Percentiles rank a stretch among this genome's conserved stretches.
Conservation (phyloP, 768 basidiomycete genomes). For the Cystobasidium tubakii region DNA sequence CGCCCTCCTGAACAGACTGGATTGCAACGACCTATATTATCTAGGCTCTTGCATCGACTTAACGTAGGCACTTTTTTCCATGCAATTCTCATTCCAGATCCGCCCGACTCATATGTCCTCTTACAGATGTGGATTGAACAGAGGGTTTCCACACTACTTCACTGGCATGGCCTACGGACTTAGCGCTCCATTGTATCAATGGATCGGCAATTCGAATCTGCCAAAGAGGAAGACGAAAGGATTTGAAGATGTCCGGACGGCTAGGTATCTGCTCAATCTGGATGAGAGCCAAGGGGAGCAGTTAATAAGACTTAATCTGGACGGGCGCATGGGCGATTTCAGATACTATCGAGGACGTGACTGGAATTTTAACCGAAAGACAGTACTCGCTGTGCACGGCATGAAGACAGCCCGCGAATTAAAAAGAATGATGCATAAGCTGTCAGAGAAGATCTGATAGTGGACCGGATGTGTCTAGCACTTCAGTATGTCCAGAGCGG, state of each 20-base stretch:
- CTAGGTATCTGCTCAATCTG: constrained; percentile 3
- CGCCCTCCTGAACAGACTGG: background rate
- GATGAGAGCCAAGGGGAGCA: background rate
- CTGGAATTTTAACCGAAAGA: constrained; percentile 11
- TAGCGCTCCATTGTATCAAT: constrained; percentile 22
- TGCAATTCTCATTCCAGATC: background rate
- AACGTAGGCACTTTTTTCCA: background rate
- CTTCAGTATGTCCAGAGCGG: no score
- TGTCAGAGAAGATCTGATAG: background rate
- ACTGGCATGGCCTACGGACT: constrained; percentile 27
- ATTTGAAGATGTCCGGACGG: constrained; percentile 28
- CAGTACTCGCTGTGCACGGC: constrained; percentile 21
- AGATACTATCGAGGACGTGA: background rate
- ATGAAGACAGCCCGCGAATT: background rate
- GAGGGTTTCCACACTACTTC: constrained; percentile 16
- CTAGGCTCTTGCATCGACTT: constrained; percentile 12
- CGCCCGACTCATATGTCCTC: no score
- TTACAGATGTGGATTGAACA: constrained; percentile 23
- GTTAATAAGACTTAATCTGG: constrained; percentile 18
- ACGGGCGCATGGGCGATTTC: constrained; percentile 17
- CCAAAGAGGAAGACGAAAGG: background rate
- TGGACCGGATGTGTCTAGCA: no score
- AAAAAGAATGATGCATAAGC: background rate
- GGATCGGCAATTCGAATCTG: constrained; percentile 25
- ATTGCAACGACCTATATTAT: constrained; percentile 28